phyloP scores from a whole-genome alignment of 148 eudicot genomes.

The Rhododendron vialii region DNA sequence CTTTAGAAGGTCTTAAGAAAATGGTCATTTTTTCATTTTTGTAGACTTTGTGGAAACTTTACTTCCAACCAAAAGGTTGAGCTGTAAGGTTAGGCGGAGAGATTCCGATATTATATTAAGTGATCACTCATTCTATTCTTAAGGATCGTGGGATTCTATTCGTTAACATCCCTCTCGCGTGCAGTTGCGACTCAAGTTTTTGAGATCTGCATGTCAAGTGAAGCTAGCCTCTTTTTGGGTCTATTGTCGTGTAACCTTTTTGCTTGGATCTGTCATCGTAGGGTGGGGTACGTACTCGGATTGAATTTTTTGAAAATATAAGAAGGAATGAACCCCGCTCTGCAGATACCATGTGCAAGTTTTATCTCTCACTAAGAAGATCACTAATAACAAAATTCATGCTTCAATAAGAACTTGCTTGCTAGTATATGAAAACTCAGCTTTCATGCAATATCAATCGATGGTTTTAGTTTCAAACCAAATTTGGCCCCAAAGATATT shows the following conservation, averaged over 20 bases:
- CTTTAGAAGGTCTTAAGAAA: neutral
- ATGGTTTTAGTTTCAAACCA: neutral
- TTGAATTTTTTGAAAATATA: too few species aligned
- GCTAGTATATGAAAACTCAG: neutral
- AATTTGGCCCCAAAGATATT: neutral
- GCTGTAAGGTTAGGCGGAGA: neutral
- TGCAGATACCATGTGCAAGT: too few species aligned
- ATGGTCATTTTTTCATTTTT: too few species aligned
- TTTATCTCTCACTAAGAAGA: neutral
- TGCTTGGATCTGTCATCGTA: too few species aligned
- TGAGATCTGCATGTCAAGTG: neutral
- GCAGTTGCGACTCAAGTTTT: neutral
- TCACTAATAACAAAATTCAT: neutral
- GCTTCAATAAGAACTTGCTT: neutral
- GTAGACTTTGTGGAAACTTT: neutral
- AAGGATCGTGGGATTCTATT: too few species aligned
- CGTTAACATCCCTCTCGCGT: too few species aligned
- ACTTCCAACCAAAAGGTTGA: neutral
- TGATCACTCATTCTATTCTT: too few species aligned
- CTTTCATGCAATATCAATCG: neutral
- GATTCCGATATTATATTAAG: neutral
- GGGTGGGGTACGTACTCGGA: accelerated
- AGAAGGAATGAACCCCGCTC: too few species aligned
- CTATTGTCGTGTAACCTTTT: too few species aligned
- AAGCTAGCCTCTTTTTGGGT: neutral